Evolutionary conservation across 2,329 filamentous ascomycete species (phyloP).

Genomic region (Macrophomina tecta): DNA sequence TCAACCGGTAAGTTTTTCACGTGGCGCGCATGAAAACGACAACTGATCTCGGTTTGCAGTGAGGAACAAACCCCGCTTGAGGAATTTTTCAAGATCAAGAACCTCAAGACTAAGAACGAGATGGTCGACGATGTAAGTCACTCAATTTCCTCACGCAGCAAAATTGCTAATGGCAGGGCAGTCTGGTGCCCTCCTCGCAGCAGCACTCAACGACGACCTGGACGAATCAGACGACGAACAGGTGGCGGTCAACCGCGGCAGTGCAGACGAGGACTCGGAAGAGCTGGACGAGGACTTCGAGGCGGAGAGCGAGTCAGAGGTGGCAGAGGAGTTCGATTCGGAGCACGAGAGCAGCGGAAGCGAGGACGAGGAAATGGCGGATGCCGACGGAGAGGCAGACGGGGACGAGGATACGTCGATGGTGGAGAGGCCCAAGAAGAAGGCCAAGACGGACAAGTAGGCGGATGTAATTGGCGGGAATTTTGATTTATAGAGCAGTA

Average conservation of each 20-base stretch:
- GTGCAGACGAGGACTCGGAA: slow-evolving; percentile 94
- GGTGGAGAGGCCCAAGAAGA: slow-evolving; percentile 68
- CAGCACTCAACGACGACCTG: slow-evolving; percentile 82
- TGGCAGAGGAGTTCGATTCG: slow-evolving; percentile 94
- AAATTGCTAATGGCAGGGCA: slow-evolving; percentile 40
- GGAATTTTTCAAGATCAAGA: slow-evolving; percentile 95
- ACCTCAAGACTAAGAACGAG: slow-evolving; percentile 95
- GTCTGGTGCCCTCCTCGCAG: slow-evolving; percentile 70
- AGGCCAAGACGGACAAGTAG: slow-evolving; percentile 58
- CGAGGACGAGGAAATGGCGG: slow-evolving; percentile 68
- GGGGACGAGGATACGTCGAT: slow-evolving; percentile 59
- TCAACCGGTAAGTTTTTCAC: slow-evolving; percentile 72
- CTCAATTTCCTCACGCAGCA: slow-evolving; percentile 20
- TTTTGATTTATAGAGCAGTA: slow-evolving; percentile 12
- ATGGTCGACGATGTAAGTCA: slow-evolving; percentile 85
- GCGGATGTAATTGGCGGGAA: neutral
- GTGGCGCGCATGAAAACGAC: neutral
- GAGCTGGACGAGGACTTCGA: slow-evolving; percentile 96
- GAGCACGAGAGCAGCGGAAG: slow-evolving; percentile 84
- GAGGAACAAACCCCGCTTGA: slow-evolving; percentile 98
- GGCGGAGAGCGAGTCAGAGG: slow-evolving; percentile 89
- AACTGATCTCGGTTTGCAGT: slow-evolving; percentile 43
- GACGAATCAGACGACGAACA: slow-evolving; percentile 81
- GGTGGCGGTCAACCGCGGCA: slow-evolving; percentile 79
- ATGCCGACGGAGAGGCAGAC: slow-evolving; percentile 63